Evolutionary conservation across 371 early-diverging fungal species (phyloP).

Genomic region (Haplosporangium sp.): DNA sequence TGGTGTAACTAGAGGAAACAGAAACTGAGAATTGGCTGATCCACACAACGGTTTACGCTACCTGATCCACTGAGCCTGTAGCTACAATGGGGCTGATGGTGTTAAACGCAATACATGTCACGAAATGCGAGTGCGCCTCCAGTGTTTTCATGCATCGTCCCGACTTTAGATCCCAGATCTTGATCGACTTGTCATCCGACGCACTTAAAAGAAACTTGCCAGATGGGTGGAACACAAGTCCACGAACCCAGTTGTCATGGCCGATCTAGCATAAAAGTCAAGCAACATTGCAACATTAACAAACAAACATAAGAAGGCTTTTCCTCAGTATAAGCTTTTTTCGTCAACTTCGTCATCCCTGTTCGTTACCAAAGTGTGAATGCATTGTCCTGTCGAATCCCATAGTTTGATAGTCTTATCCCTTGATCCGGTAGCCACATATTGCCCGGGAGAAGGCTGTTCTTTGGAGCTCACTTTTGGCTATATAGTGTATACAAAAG

Average conservation of each 20-base stretch:
- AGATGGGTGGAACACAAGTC: constrained; percentile 82
- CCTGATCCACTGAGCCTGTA: constrained; percentile 88
- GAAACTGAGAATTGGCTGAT: not conserved
- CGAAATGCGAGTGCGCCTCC: constrained; percentile 91
- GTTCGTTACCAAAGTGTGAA: constrained; percentile 75
- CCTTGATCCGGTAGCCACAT: constrained; percentile 84
- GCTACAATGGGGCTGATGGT: constrained; percentile 74
- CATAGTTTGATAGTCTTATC: constrained; percentile 92
- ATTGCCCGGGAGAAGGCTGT: constrained; percentile 72
- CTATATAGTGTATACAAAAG: constrained; percentile 13
- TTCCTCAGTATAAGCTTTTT: no score
- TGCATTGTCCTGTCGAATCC: constrained; percentile 80
- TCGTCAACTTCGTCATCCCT: no score
- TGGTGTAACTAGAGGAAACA: not conserved
- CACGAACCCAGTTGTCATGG: constrained; percentile 97
- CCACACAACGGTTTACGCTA: constrained; percentile 2
- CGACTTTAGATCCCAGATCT: constrained; percentile 89
- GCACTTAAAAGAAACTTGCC: constrained; percentile 84
- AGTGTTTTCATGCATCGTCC: constrained; percentile 85
- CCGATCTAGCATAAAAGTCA: constrained; percentile 68
- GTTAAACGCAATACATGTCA: constrained; percentile 81
- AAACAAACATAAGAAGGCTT: not conserved
- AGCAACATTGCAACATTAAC: not conserved
- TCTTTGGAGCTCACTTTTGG: constrained; percentile 58
- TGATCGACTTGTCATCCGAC: constrained; percentile 89